A percentile compares a stretch with the other conserved stretches of the same genome.
These are phyloP conservation scores for Helenozyma baotianmanensis DNA, from an alignment of 805 yeast species.

Conservation along the genomic window DNA sequence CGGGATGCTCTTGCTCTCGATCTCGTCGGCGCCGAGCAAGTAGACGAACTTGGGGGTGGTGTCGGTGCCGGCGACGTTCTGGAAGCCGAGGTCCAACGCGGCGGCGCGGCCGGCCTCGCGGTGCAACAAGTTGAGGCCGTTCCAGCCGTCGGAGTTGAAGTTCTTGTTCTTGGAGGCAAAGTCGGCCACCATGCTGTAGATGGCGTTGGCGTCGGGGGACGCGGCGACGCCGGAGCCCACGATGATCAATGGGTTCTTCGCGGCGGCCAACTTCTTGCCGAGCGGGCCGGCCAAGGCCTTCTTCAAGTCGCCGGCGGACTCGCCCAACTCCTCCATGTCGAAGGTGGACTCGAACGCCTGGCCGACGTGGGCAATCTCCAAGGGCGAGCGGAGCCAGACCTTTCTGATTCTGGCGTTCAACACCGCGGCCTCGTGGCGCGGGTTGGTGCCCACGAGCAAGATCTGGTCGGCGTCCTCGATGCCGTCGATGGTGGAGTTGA, in stretches of 20 bases:
- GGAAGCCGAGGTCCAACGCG: slow-evolving; percentile 81
- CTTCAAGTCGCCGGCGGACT: slow-evolving; percentile 50
- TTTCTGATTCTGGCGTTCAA: slow-evolving; percentile 79
- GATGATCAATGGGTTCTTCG: slow-evolving; percentile 72
- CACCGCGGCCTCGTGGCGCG: slow-evolving; percentile 87
- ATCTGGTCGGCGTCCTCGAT: slow-evolving; percentile 81
- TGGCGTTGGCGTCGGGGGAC: slow-evolving; percentile 56
- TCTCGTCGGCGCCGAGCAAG: slow-evolving; percentile 81
- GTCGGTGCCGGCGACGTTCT: slow-evolving; percentile 41
- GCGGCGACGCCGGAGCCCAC: slow-evolving; percentile 79
- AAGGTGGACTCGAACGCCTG: slow-evolving; percentile 76
- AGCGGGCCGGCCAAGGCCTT: slow-evolving; percentile 60
- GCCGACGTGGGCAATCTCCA: slow-evolving; percentile 72
- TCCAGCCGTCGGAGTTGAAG: slow-evolving; percentile 72
- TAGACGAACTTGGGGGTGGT: slow-evolving; percentile 69
- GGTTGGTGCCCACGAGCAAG: slow-evolving; percentile 78
- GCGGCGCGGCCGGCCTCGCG: slow-evolving; percentile 87
- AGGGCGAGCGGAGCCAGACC: slow-evolving; percentile 65
- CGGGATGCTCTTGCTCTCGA: slow-evolving; percentile 65
- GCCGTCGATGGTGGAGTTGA: slow-evolving; percentile 76
- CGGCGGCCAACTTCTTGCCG: slow-evolving; percentile 62
- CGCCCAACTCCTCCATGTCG: slow-evolving; percentile 59
- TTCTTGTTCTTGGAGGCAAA: slow-evolving; percentile 53
- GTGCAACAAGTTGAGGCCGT: slow-evolving; percentile 74
- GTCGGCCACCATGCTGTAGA: slow-evolving; percentile 55